Base-by-base conservation (phyloP, 768 basidiomycete genomes). In the Sarcodon aspratus region DNA sequence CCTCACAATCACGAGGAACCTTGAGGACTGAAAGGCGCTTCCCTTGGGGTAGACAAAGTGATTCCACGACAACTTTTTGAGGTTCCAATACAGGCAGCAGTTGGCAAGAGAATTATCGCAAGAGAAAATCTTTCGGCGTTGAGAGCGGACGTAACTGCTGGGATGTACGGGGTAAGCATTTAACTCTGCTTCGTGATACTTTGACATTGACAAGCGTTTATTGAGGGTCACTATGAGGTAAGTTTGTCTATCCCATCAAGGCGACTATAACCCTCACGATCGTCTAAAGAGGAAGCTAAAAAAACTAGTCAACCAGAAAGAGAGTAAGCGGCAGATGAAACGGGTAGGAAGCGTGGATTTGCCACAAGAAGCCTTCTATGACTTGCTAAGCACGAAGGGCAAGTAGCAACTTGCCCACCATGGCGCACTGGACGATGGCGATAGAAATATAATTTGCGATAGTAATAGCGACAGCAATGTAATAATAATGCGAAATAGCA, bases 311-410 rank as follows among this genome's bases (percentile, higher is more conserved):
- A 85, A 86, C 59, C 95, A 99, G 65, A 96, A 96, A 66, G 91
- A 90, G 63, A 83, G 90, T 37, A 97, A 97, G 66, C 78, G 81
- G 46, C 74, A 75, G 52, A 84, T 98, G 77, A 97, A 95, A 67
- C 78, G 79, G 52, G 73, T 95, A 47, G 92, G 93, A 34, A 81
- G 72, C 49, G 89, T 97, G 46, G 82, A 91, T 52, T 76, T 99
- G 37, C 93, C 94, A 32, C 92, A 96, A 58, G 91, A 94, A 59
- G 95, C 94, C 1, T 98, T 99, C 75, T 96, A 87, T 64, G 79
- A 89, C 53, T 83, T 97, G 47, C 70, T 98, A 52, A 78, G 80
- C 59, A 74, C 74, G 43, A 83, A 77, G 59, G 50, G 17, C 10
- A 18, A 48, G 35, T 48, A 12, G 44, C 3, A 21, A 7, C 44